Conservation (phyloP, 306 rosid species). For the Rosa persica region DNA sequence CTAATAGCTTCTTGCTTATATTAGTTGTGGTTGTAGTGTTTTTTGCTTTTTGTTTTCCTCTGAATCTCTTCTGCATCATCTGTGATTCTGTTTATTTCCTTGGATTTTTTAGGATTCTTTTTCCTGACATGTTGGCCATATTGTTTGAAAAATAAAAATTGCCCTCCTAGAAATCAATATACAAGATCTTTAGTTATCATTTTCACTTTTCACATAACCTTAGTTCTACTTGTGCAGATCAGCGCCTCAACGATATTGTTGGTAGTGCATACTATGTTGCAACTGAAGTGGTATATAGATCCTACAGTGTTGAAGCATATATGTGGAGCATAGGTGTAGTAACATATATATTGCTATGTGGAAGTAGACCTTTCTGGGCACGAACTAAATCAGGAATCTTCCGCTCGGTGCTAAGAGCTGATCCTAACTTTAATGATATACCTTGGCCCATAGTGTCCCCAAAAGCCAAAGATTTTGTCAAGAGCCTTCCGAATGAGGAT, state of each 20-base stretch:
- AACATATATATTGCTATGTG: too few relatives aligned
- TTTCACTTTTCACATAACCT: too few relatives aligned
- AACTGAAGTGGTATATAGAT: too few relatives aligned
- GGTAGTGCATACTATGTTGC: too few relatives aligned
- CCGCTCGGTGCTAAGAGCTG: too few relatives aligned
- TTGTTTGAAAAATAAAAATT: not conserved
- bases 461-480: constrained; percentile 91
- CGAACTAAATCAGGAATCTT: constrained; percentile 97
- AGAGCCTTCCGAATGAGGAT: constrained; percentile 86
- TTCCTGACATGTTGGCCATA: not conserved
- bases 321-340: too few relatives aligned
- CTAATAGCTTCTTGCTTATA: too few relatives aligned
- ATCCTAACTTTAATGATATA: constrained; percentile 67
- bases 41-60: not conserved
- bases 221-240: too few relatives aligned
- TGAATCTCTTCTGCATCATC: not conserved
- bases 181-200: too few relatives aligned
- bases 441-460: constrained; percentile 93
- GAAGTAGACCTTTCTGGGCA: constrained; percentile 97
- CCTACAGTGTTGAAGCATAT: too few relatives aligned
- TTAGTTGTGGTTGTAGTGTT: too few relatives aligned
- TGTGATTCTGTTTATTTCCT: not conserved
- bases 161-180: constrained; percentile 7
- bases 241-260: too few relatives aligned
- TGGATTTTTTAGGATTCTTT: not conserved